Evolutionary conservation across 1,284 basidiomycete genomes (phyloP), one percentile per base, ranked within the genome.

Genomic region (Leucoagaricus sp.): DNA sequence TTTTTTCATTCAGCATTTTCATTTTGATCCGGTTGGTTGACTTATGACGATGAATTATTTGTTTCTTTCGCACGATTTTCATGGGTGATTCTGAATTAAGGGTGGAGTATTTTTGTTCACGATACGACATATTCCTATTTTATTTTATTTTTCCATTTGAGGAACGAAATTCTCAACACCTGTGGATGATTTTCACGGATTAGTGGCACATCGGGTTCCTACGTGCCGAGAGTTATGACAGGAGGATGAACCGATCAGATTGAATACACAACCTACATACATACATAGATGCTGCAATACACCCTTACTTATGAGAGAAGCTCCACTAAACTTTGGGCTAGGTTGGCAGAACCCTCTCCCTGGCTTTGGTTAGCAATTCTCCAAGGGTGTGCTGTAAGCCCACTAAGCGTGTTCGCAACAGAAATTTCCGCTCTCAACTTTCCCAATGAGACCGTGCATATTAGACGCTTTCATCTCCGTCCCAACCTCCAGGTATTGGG

Each of bases 231-330:
- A 21, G 41, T 21, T 15, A 44, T 12, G 41, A 44, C 17, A 44
- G 19, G 9, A 36, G n/a, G 17, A 49, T 12, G 29, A 49, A 19
- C 10, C 25, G 10, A 46, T 12, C 29, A 41, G 36, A 29, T 15
- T 28, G 49, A n/a, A 21, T 29, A 23, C n/a, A 42, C 38, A 12
- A 36, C 26, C 28, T 33, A 38, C 8, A 9, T 9, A 38, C 8
- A 9, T 9, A 49, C 48, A 12, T 51, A 51, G 49, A 51, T 17
- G 15, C 38, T 51, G 38, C 38, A 41, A 51, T 51, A 51, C 45
- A 46, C 17, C 25, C 49, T 21, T 41, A 29, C 23, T 51, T 40
- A 41, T 41, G 36, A 21, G 28, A 17, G 21, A 41, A 5, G 6
- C 4, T 5, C 36, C 31, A 33, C 31, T 13, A 38, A n/a, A 38